Conservation (phyloP, 2,329 filamentous ascomycete genomes). For the Fusarium lyarnte region DNA sequence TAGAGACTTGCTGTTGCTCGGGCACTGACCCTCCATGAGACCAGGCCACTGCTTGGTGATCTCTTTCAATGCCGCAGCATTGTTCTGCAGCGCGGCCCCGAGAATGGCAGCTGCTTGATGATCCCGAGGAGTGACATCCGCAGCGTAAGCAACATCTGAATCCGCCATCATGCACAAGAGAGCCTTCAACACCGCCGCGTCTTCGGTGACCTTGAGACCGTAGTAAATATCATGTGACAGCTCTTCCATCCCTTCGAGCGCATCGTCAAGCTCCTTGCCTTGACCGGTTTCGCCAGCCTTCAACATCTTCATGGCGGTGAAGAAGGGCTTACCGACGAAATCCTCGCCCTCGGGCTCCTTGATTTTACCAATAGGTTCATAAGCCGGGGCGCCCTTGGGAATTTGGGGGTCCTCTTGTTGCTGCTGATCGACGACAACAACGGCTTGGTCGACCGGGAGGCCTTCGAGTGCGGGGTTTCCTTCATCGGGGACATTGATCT, state of each 20-base stretch:
- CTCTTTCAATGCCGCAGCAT: constrained; percentile 66
- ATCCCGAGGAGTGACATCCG: constrained; percentile 51
- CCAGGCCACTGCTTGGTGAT: constrained; percentile 59
- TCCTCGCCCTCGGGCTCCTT: constrained; percentile 57
- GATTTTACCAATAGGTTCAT: constrained; percentile 66
- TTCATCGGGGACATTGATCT: constrained; percentile 69
- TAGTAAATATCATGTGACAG: constrained; percentile 76
- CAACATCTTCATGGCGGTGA: constrained; percentile 59
- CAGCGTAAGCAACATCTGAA: constrained; percentile 37
- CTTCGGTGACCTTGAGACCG: constrained; percentile 69
- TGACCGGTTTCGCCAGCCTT: constrained; percentile 52
- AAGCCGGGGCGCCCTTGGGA: constrained; percentile 63
- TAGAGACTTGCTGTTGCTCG: constrained; percentile 43
- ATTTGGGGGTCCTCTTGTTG: constrained; percentile 48
- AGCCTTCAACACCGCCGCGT: constrained; percentile 61
- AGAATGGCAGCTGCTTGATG: constrained; percentile 67
- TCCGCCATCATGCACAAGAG: constrained; percentile 65
- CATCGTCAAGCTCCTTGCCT: constrained; percentile 55
- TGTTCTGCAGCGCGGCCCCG: constrained; percentile 70
- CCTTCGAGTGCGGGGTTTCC: constrained; percentile 57
- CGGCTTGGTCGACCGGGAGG: constrained; percentile 61
- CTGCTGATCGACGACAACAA: constrained; percentile 65
- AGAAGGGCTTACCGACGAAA: constrained; percentile 45
- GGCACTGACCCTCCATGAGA: constrained; percentile 53
- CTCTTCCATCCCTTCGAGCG: constrained; percentile 68